phyloP scores from a whole-genome alignment of 1,284 basidiomycete species.

The Fistulinella cinereoalba region DNA sequence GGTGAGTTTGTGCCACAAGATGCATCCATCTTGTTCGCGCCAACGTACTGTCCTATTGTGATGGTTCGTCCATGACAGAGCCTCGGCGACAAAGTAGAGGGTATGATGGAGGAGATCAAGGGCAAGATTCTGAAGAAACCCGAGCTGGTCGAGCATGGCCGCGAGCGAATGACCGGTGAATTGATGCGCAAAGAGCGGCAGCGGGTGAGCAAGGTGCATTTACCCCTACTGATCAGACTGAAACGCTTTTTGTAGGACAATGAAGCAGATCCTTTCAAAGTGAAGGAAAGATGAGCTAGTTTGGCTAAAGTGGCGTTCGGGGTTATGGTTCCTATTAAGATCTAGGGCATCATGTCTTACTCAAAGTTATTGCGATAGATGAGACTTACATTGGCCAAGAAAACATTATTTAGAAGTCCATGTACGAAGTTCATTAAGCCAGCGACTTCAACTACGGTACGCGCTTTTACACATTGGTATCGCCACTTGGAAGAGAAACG shows the following conservation, averaged over 20 bases:
- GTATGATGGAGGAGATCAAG: slow-evolving; percentile 49
- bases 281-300: no score
- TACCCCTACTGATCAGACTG: not conserved
- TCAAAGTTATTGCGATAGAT: no score
- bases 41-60: no score
- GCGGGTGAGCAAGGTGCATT: slow-evolving; percentile 28
- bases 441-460: not conserved
- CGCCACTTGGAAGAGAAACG: not conserved
- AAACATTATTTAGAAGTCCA: no score
- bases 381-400: no score
- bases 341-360: no score
- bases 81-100: slow-evolving; percentile 45
- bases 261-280: slow-evolving; percentile 3
- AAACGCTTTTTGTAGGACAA: slow-evolving; percentile 2
- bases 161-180: slow-evolving; percentile 47
- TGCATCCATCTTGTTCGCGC: no score
- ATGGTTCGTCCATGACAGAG: slow-evolving; percentile 25
- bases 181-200: slow-evolving; percentile 44
- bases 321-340: no score
- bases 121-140: slow-evolving; percentile 50
- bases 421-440: not conserved
- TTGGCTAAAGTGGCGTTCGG: no score
- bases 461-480: not conserved
- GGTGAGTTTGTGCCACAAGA: slow-evolving; percentile 10
- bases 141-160: slow-evolving; percentile 46